These are phyloP conservation scores for Astrothelium subdiscretum DNA, from an alignment of 495 filamentous ascomycete genomes.

Conservation along the genomic window DNA sequence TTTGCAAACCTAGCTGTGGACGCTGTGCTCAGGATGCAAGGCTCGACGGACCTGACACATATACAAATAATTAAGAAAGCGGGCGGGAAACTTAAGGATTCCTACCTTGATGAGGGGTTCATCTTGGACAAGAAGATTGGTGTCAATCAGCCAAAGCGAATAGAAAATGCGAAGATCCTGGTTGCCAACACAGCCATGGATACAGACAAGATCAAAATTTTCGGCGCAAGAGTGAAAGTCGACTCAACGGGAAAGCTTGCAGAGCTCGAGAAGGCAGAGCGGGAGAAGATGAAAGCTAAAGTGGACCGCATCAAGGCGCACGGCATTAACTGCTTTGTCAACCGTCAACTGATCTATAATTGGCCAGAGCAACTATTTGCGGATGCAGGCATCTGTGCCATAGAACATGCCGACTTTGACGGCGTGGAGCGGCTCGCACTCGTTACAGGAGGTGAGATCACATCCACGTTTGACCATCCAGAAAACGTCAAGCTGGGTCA, in stretches of 20 bases:
- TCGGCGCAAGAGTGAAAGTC: conserved; percentile 90
- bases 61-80: conserved; percentile 99
- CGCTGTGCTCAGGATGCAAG: conserved; percentile 80
- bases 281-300: conserved; percentile 98
- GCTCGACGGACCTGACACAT: conserved; percentile 88
- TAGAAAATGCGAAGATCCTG: conserved; percentile 96
- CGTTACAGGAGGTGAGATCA: conserved; percentile 93
- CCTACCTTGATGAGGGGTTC: conserved; percentile 95
- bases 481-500: conserved; percentile 91
- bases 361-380: conserved; percentile 99
- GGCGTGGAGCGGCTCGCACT: conserved; percentile 90
- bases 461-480: conserved; percentile 95
- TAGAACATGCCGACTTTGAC: conserved; percentile 98
- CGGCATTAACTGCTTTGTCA: conserved; percentile 99
- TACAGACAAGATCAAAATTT: conserved; percentile 99
- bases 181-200: conserved; percentile 99
- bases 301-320: conserved; percentile 98
- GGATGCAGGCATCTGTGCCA: conserved; percentile 93
- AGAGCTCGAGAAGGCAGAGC: conserved; percentile 93
- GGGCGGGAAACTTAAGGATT: conserved; percentile 91
- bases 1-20: conserved; percentile 88
- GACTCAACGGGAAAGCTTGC: conserved; percentile 91
- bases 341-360: conserved; percentile 98
- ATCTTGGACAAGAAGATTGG: conserved; percentile 98
- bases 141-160: conserved; percentile 92